A percentile compares a stretch with the other conserved stretches of the same genome.
Conservation (phyloP, 1,284 basidiomycete genomes). For the Irpex lacteus region DNA sequence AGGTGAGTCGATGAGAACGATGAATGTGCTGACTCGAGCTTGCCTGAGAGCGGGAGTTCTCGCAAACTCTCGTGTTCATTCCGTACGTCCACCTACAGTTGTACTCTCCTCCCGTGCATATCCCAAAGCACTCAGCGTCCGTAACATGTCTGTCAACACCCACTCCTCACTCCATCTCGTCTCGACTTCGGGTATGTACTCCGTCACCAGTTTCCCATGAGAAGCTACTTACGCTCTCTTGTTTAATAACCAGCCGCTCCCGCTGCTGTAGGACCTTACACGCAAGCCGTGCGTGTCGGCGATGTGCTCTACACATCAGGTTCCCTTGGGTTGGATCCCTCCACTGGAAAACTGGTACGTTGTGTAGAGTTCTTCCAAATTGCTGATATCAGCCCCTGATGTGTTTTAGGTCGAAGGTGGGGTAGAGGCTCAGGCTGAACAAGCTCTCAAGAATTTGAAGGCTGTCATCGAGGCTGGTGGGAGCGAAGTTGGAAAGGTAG, state of each 20-base stretch:
- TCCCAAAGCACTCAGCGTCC: not conserved
- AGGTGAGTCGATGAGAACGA: not conserved
- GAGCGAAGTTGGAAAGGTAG: slow-evolving; percentile 72
- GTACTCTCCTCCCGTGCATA: not conserved
- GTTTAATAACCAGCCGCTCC: slow-evolving; percentile 63
- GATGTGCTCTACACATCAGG: slow-evolving; percentile 90
- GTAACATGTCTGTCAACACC: slow-evolving; percentile 42
- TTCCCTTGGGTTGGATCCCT: slow-evolving; percentile 83
- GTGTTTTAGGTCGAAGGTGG: slow-evolving; percentile 50
- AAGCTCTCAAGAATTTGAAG: slow-evolving; percentile 85
- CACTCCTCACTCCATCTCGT: slow-evolving; percentile 52
- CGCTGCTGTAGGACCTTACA: slow-evolving; percentile 88
- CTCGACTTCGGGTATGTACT: slow-evolving; percentile 46
- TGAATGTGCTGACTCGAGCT: not conserved
- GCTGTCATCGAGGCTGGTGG: slow-evolving; percentile 84
- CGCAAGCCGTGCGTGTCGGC: slow-evolving; percentile 84
- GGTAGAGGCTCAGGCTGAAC: slow-evolving; percentile 81
- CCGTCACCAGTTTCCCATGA: not conserved
- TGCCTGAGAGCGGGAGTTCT: not conserved
- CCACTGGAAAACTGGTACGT: slow-evolving; percentile 67
- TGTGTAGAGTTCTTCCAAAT: not conserved
- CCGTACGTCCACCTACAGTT: not conserved
- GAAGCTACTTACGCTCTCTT: not conserved
- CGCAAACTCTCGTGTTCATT: not conserved
- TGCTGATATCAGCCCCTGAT: not conserved